Evolutionary conservation across 129 eudicot genomes (phyloP).

Genomic region (Silybum marianum): DNA sequence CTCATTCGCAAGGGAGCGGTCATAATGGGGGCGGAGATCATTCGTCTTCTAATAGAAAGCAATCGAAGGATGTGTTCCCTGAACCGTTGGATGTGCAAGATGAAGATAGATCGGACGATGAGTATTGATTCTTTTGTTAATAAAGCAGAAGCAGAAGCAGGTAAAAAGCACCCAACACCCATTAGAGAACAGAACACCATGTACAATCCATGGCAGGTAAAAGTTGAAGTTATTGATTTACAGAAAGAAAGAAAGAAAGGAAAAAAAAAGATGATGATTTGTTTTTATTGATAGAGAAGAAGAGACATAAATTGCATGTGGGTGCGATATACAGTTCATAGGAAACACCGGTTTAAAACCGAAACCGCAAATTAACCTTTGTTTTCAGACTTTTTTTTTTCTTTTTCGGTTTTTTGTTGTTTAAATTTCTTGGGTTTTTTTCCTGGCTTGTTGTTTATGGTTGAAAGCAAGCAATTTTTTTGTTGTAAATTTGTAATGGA

Average conservation of each 20-base stretch:
- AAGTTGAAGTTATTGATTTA: conserved; percentile 29
- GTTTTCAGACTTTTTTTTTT: conserved; percentile 2
- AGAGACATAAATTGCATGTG: conserved; percentile 22
- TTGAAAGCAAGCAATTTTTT: conserved; percentile 31
- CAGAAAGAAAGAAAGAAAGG: not conserved
- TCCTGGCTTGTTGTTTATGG: conserved; percentile 37
- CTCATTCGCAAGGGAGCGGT: conserved; percentile 57
- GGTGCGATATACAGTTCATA: conserved; percentile 25
- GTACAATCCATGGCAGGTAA: conserved; percentile 36
- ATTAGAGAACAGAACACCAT: not conserved
- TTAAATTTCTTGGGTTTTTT: not conserved
- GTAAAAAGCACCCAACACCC: conserved; percentile 18
- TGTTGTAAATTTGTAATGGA: conserved; percentile 58
- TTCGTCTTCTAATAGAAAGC: conserved; percentile 66
- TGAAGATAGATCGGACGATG: conserved; percentile 45
- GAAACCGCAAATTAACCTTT: conserved; percentile 7
- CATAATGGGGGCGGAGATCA: conserved; percentile 42
- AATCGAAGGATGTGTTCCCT: conserved; percentile 82
- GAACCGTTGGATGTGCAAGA: conserved; percentile 68
- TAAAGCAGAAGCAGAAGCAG: conserved; percentile 19
- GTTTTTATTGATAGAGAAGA: conserved; percentile 26
- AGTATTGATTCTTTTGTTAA: conserved; percentile 39
- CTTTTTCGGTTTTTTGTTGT: conserved; percentile 14
- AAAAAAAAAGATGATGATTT: conserved; percentile 27
- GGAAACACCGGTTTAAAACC: conserved; percentile 22